Percentiles rank a stretch among this genome's conserved stretches.
Conservation (phyloP, 768 basidiomycete species). For the Rossbeevera mucosa region DNA sequence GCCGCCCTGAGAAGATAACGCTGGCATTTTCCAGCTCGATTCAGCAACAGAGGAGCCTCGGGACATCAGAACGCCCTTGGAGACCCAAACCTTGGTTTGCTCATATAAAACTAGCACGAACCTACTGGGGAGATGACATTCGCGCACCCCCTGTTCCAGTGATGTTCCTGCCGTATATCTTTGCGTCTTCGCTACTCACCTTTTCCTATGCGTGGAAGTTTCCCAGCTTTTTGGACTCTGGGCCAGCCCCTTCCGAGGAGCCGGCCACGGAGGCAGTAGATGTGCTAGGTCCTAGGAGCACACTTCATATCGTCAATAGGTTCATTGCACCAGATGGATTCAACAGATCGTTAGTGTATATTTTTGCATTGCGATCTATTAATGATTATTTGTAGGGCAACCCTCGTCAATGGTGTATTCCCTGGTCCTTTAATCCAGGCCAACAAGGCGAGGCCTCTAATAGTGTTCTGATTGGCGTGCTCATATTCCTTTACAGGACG, state of each 20-base stretch:
- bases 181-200: constrained; percentile 9
- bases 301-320: constrained; percentile 36
- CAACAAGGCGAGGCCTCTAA: constrained; percentile 25
- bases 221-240: not conserved
- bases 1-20: too few species aligned
- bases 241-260: not conserved
- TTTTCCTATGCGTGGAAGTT: constrained; percentile 3
- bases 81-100: not conserved
- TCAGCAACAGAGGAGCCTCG: not conserved
- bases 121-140: too few species aligned
- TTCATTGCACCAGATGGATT: constrained; percentile 48
- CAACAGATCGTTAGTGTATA: constrained; percentile 23
- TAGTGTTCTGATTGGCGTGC: not conserved
- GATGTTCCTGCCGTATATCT: constrained; percentile 6
- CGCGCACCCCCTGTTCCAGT: not conserved
- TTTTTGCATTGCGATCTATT: not conserved
- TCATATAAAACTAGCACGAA: constrained; percentile 9
- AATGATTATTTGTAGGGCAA: constrained; percentile 29
- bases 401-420: constrained; percentile 40
- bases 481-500: constrained; percentile 26
- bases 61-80: too few species aligned
- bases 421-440: constrained; percentile 45
- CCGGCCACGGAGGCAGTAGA: not conserved
- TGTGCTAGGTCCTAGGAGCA: constrained; percentile 17
- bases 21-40: not conserved